Evolutionary conservation across 1,284 basidiomycete species (phyloP).

Genomic region (Laetiporus sulphureus): DNA sequence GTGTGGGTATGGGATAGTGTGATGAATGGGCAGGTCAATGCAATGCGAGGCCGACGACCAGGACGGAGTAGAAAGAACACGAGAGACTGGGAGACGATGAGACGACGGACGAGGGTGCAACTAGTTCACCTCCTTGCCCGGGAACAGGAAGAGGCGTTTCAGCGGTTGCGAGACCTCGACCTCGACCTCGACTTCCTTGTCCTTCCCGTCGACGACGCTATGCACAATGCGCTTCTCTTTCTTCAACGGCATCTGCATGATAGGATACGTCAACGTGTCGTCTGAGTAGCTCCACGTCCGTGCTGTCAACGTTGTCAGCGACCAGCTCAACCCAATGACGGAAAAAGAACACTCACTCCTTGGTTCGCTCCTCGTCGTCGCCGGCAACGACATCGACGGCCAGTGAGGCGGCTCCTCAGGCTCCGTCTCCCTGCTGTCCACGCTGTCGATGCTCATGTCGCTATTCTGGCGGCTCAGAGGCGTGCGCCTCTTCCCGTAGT

Average conservation of each 20-base stretch:
- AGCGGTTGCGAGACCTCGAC: slow-evolving; percentile 41
- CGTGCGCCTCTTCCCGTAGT: slow-evolving; percentile 27
- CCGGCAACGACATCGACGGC: slow-evolving; percentile 11
- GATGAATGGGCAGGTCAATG: slow-evolving; percentile 5
- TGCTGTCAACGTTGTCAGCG: slow-evolving; percentile 28
- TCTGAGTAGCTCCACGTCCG: slow-evolving; percentile 65
- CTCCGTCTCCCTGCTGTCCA: slow-evolving; percentile 13
- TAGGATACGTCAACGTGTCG: slow-evolving; percentile 56
- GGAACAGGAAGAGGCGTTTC: slow-evolving; percentile 46
- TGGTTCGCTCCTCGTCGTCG: slow-evolving; percentile 18
- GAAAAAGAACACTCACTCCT: slow-evolving; percentile 24
- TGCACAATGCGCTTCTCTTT: slow-evolving; percentile 46
- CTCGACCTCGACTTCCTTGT: slow-evolving; percentile 41
- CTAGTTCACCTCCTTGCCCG: slow-evolving; percentile 27
- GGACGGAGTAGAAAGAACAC: slow-evolving; percentile 1
- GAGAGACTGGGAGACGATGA: not conserved
- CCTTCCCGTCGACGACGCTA: slow-evolving; percentile 44
- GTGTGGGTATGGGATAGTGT: too few species aligned
- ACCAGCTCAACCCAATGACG: not conserved
- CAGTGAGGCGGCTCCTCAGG: slow-evolving; percentile 14
- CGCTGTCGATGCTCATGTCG: slow-evolving; percentile 20
- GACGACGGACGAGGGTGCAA: slow-evolving; percentile 4
- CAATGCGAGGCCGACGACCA: slow-evolving; percentile 1
- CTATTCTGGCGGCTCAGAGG: slow-evolving; percentile 32
- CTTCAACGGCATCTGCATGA: slow-evolving; percentile 51